phyloP scores from a whole-genome alignment of 345 rosid genomes.

The Firmiana major region DNA sequence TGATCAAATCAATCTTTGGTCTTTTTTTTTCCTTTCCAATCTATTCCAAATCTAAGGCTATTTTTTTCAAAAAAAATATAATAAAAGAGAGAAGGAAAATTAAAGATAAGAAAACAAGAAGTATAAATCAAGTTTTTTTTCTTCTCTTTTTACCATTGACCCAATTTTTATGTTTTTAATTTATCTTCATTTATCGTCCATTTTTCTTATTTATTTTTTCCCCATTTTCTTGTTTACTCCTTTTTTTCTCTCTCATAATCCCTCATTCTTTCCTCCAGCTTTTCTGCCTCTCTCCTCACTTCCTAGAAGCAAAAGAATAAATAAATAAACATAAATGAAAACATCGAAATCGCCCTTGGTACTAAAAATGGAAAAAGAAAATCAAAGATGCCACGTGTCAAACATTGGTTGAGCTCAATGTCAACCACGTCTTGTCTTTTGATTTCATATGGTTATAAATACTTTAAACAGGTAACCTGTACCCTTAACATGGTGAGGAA shows the following conservation, averaged over 20 bases:
- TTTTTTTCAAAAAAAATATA: too few species aligned
- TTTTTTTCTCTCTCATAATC: background rate
- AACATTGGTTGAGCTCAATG: background rate
- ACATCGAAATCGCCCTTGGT: background rate
- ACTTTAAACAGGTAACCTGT: background rate
- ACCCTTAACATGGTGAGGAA: background rate
- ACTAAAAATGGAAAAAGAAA: background rate
- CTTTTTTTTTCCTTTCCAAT: too few species aligned
- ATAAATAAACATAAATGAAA: background rate
- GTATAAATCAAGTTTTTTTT: too few species aligned
- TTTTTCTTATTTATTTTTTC: background rate
- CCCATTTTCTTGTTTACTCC: too few species aligned
- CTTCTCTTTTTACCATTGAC: too few species aligned
- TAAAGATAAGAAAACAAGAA: too few species aligned
- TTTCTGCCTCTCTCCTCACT: background rate
- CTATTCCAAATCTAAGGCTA: too few species aligned
- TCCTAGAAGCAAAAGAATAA: background rate
- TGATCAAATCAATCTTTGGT: too few species aligned
- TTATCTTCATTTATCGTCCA: too few species aligned
- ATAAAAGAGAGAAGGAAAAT: too few species aligned
- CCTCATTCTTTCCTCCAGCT: background rate
- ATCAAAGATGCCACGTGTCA: background rate
- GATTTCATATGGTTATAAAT: constrained; percentile 3
- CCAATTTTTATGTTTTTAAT: background rate
- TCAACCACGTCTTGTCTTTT: background rate